These are phyloP conservation scores for Dunaliella sp. DNA, from an alignment of 139 green algal genomes.

Conservation along the genomic window DNA sequence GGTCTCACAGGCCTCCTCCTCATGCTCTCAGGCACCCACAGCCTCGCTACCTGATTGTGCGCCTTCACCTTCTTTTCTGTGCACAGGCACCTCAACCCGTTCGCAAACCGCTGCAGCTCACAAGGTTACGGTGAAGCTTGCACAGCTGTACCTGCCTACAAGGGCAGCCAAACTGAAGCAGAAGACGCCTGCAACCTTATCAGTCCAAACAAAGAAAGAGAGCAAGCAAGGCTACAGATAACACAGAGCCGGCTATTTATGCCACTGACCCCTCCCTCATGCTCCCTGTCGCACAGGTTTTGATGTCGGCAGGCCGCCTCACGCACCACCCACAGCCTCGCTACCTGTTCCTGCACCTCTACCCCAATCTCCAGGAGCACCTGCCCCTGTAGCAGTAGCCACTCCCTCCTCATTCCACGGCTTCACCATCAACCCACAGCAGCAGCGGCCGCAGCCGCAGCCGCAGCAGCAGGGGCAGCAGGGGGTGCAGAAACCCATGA, in stretches of 20 bases:
- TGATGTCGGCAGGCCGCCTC: neutral
- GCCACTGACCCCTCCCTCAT: neutral
- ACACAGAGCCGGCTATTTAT: neutral
- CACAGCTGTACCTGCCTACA: neutral
- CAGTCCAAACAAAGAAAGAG: no score
- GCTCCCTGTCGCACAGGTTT: neutral
- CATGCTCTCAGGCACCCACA: no score
- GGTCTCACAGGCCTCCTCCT: no score
- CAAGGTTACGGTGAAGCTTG: no score
- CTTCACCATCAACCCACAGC: neutral
- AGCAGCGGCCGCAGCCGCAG: neutral
- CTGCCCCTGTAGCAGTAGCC: neutral
- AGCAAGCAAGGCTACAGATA: neutral
- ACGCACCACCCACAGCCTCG: neutral
- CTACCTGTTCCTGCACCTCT: neutral
- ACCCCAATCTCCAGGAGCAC: neutral
- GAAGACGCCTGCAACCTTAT: neutral
- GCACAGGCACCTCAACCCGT: no score
- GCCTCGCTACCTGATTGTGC: neutral
- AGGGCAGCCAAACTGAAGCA: neutral
- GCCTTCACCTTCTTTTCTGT: no score
- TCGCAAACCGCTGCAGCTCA: no score
- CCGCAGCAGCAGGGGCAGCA: neutral
- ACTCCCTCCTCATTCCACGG: neutral
- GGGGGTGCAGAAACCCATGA: slow-evolving; percentile 14